These are phyloP conservation scores for Coemansia sp. DNA, from an alignment of 192 early-diverging fungal species.

Conservation along the genomic window DNA sequence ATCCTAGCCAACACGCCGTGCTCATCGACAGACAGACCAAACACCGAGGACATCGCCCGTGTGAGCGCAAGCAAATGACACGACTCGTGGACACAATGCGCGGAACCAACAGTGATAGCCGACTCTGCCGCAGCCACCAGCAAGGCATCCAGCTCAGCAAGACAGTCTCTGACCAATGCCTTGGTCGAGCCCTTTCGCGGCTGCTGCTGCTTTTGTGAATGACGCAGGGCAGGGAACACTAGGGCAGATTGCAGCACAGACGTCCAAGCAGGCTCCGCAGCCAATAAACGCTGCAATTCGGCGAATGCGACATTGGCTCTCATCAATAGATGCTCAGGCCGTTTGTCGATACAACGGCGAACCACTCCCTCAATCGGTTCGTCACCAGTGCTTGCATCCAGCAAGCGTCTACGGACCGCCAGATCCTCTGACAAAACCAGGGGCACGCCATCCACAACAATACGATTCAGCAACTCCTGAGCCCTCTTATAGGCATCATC, in stretches of 20 bases:
- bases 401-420: constrained; percentile 17
- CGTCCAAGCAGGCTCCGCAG: constrained; percentile 9
- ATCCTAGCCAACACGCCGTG: constrained; percentile 9
- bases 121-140: constrained; percentile 13
- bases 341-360: constrained; percentile 31
- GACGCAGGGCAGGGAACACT: constrained; percentile 29
- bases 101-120: constrained; percentile 36
- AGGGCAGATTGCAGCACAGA: constrained; percentile 31
- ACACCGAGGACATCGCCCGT: constrained; percentile 11
- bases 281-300: constrained; percentile 23
- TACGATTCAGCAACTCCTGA: not conserved
- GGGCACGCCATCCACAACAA: not conserved
- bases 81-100: constrained; percentile 38
- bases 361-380: not conserved
- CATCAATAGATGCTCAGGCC: constrained; percentile 33
- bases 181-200: constrained; percentile 35
- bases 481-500: constrained; percentile 23
- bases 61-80: constrained; percentile 38
- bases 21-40: constrained; percentile 15
- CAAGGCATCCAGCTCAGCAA: constrained; percentile 30
- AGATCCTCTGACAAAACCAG: constrained; percentile 31
- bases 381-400: not conserved
- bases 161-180: constrained; percentile 20
- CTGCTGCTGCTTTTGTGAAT: constrained; percentile 16
- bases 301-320: constrained; percentile 29